Conservation (phyloP, 306 rosid species). For the Morella rubra region DNA sequence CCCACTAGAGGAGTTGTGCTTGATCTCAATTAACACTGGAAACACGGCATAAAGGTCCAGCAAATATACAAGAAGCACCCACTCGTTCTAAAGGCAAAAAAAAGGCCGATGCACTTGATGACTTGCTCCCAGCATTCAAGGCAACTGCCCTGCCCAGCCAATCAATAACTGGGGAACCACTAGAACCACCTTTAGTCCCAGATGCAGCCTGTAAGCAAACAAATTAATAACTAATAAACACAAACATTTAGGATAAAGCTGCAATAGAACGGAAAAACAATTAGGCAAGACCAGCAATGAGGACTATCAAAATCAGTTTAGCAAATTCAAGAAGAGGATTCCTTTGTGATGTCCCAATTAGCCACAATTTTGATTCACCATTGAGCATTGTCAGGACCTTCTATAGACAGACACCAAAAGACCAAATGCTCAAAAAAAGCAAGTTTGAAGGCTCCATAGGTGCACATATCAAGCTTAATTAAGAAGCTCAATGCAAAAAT, state of each 20-base stretch:
- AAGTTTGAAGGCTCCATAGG: not conserved
- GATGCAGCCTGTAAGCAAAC: conserved; percentile 80
- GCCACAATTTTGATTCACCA: not conserved
- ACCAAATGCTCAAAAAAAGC: not conserved
- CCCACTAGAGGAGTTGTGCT: conserved; percentile 25
- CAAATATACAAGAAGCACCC: conserved; percentile 39
- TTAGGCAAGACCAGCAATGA: not conserved
- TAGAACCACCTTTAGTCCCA: conserved; percentile 98
- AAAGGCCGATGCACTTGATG: conserved; percentile 93
- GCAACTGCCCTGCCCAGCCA: conserved; percentile 96
- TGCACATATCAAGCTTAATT: not conserved
- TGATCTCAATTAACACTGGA: conserved; percentile 29
- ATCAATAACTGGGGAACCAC: conserved; percentile 97
- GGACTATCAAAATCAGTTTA: not conserved
- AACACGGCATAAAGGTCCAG: conserved; percentile 21
- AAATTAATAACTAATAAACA: conserved; percentile 28
- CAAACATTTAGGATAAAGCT: conserved; percentile 5
- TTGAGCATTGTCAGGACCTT: conserved; percentile 1
- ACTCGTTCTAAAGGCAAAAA: conserved; percentile 90
- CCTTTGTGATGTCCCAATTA: not conserved
- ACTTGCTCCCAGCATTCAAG: conserved; percentile 96
- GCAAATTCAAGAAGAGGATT: not conserved
- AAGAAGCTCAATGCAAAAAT: not conserved
- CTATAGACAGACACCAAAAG: not conserved
- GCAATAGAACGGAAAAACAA: not conserved